These are phyloP conservation scores for Arthrinium puccinioides DNA, from an alignment of 2,329 filamentous ascomycete species.

Conservation along the genomic window DNA sequence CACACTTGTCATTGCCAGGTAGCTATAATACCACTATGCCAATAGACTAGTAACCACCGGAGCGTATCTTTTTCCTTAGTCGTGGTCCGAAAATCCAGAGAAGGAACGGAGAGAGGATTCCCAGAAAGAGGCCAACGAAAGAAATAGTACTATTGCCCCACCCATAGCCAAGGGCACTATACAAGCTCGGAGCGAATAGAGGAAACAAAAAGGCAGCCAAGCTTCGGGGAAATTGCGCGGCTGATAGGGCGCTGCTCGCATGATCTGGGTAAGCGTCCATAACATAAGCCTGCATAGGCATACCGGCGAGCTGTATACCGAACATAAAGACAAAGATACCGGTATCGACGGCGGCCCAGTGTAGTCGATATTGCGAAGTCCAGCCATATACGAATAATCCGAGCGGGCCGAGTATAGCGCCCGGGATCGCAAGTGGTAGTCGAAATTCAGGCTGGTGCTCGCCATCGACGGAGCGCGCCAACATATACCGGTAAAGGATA, in stretches of 20 bases:
- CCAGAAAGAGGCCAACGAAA: constrained; percentile 30
- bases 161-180: constrained; percentile 29
- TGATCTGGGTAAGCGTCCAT: constrained; percentile 39
- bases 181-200: constrained; percentile 36
- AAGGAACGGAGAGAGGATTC: constrained; percentile 33
- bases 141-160: constrained; percentile 36
- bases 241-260: constrained; percentile 38
- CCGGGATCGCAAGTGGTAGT: constrained; percentile 49
- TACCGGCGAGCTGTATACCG: constrained; percentile 22
- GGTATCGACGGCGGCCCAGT: constrained; percentile 31
- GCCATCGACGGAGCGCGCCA: constrained; percentile 3
- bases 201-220: constrained; percentile 42
- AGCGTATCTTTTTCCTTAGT: constrained; percentile 19
- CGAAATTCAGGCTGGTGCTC: constrained; percentile 48
- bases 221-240: constrained; percentile 35
- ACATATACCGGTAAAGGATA: constrained; percentile 20
- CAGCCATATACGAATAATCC: constrained; percentile 37
- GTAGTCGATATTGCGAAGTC: constrained; percentile 26
- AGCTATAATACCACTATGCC: too few relatives aligned
- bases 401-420: constrained; percentile 32
- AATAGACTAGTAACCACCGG: too few relatives aligned
- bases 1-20: too few relatives aligned
- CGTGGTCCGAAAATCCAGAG: constrained; percentile 36
- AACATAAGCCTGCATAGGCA: constrained; percentile 28
- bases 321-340: constrained; percentile 25